Conservation (phyloP, 31 red algal species). For the Bonnemaisonia californica region DNA sequence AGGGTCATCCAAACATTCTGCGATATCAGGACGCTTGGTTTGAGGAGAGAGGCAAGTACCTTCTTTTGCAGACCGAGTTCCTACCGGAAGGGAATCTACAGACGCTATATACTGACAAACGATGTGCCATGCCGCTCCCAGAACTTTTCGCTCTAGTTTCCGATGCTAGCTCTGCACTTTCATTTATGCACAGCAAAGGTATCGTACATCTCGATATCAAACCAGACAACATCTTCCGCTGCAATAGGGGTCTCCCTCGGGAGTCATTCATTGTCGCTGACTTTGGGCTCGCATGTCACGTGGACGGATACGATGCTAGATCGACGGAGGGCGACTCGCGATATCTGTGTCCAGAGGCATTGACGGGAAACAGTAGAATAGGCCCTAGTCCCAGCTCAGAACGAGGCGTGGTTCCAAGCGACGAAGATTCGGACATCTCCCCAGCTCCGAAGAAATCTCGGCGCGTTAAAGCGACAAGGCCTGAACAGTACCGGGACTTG, state of each 20-base stretch:
- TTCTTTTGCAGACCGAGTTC: constrained; percentile 70
- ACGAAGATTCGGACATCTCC: background rate
- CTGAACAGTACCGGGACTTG: constrained; percentile 5
- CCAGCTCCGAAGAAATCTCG: background rate
- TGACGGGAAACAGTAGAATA: background rate
- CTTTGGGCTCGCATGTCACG: constrained; percentile 85
- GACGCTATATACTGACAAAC: constrained; percentile 33
- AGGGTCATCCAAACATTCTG: constrained; percentile 83
- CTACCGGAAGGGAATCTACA: constrained; percentile 51
- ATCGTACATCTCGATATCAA: constrained; percentile 94
- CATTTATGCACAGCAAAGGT: constrained; percentile 74
- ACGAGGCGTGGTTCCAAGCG: constrained; percentile 19
- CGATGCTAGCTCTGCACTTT: constrained; percentile 67
- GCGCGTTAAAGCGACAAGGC: background rate
- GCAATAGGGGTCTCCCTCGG: constrained; percentile 7
- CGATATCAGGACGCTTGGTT: constrained; percentile 92
- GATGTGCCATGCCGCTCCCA: constrained; percentile 20
- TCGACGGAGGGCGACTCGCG: constrained; percentile 84
- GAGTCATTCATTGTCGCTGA: constrained; percentile 71
- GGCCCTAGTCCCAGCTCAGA: background rate
- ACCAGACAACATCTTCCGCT: constrained; percentile 87
- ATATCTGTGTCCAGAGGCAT: constrained; percentile 82
- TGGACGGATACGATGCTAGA: constrained; percentile 59
- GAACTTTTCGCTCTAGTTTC: constrained; percentile 53
- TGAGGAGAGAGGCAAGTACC: constrained; percentile 72